Conservation (phyloP, 2,329 filamentous ascomycete species). For the Berkeleyomyces basicola region DNA sequence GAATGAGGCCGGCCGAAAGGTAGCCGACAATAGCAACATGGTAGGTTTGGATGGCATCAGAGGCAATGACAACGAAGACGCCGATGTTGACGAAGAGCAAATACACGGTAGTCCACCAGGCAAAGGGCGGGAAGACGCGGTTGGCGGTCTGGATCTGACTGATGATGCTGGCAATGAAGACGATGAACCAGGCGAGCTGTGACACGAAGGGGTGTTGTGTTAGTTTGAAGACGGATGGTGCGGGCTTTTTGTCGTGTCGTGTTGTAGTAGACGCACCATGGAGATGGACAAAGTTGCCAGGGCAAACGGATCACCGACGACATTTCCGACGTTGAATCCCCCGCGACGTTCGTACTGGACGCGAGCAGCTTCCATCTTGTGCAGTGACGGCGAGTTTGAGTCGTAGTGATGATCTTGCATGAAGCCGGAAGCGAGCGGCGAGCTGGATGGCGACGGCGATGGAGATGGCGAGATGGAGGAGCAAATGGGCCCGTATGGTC, state of each 20-base stretch:
- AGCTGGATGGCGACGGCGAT: not conserved
- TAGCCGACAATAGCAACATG: constrained; percentile 85
- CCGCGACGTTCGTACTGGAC: constrained; percentile 37
- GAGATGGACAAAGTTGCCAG: constrained; percentile 86
- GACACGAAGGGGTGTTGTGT: not conserved
- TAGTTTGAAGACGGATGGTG: not conserved
- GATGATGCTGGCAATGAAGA: constrained; percentile 64
- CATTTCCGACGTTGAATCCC: constrained; percentile 66
- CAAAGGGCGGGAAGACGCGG: constrained; percentile 58
- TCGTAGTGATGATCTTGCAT: constrained; percentile 59
- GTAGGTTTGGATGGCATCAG: constrained; percentile 72
- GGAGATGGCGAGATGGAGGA: not conserved
- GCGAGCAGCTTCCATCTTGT: constrained; percentile 63
- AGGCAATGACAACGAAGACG: constrained; percentile 67
- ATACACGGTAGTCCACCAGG: constrained; percentile 84
- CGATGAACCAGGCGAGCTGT: constrained; percentile 88
- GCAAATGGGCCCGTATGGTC: not conserved
- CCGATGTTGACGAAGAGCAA: constrained; percentile 70
- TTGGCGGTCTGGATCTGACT: constrained; percentile 20
- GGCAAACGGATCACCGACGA: constrained; percentile 90
- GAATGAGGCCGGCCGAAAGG: constrained; percentile 63
- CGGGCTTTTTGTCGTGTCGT: not conserved
- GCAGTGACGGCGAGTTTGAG: constrained; percentile 53
- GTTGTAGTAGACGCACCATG: constrained; percentile 46
- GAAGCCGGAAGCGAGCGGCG: constrained; percentile 16